phyloP scores from a whole-genome alignment of 2,329 filamentous ascomycete species.

The Hymenoscyphus fructigenus region DNA sequence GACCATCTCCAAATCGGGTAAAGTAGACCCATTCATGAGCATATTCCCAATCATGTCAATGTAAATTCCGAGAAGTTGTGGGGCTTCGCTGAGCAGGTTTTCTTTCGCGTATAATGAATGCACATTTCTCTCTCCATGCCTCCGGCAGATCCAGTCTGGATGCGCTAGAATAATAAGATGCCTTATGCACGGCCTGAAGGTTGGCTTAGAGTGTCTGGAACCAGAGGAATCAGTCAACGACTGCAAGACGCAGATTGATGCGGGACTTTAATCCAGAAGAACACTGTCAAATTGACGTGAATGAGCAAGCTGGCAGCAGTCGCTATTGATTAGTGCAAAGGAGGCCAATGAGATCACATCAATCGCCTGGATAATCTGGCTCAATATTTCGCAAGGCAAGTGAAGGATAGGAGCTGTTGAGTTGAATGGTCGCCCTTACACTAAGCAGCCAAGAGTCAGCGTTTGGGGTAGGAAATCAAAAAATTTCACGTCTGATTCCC shows the following conservation, averaged over 20 bases:
- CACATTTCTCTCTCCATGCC: background rate
- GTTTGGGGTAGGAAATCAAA: too few relatives aligned
- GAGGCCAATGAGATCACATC: background rate
- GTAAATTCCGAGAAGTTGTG: background rate
- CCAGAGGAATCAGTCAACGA: background rate
- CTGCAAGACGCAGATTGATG: background rate
- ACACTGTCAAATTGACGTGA: conserved; percentile 14
- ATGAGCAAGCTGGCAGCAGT: conserved; percentile 13
- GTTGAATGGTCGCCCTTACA: background rate
- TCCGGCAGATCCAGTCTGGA: background rate
- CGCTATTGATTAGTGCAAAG: conserved; percentile 13
- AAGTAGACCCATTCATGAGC: background rate
- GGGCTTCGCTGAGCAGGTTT: background rate
- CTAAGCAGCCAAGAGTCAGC: too few relatives aligned
- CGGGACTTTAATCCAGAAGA: conserved; percentile 13
- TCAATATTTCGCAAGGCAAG: conserved; percentile 7
- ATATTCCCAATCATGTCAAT: background rate
- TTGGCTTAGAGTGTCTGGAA: background rate
- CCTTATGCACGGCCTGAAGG: background rate
- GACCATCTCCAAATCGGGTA: background rate
- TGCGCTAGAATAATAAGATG: background rate
- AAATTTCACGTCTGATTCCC: too few relatives aligned
- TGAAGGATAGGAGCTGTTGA: conserved; percentile 8
- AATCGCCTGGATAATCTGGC: background rate
- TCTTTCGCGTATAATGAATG: too few relatives aligned